phyloP scores from a whole-genome alignment of 768 basidiomycete genomes.

The Mycena latifolia region DNA sequence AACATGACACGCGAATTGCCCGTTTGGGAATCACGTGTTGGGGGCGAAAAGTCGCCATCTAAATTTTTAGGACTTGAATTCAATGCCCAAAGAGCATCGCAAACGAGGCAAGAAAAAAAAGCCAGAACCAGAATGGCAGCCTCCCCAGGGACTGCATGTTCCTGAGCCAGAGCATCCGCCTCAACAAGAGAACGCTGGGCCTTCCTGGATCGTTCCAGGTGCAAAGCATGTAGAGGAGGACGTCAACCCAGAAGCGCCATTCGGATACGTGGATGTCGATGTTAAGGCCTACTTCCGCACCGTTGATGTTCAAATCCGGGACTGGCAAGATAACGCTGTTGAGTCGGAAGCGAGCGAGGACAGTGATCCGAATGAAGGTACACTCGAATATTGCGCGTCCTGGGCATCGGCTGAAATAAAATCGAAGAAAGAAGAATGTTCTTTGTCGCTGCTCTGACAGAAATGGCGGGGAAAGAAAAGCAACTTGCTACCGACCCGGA shows the following conservation, averaged over 20 bases:
- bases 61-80: neutral
- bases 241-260: slow-evolving; percentile 78
- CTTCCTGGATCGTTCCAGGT: slow-evolving; percentile 78
- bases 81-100: slow-evolving; percentile 81
- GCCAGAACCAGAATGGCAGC: slow-evolving; percentile 56
- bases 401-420: slow-evolving; percentile 24
- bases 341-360: slow-evolving; percentile 61
- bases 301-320: slow-evolving; percentile 87
- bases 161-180: slow-evolving; percentile 37
- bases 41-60: no score
- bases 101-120: slow-evolving; percentile 81
- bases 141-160: slow-evolving; percentile 37
- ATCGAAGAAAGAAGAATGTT: slow-evolving; percentile 80
- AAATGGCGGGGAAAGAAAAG: slow-evolving; percentile 91
- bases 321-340: slow-evolving; percentile 78
- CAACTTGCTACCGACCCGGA: slow-evolving; percentile 94
- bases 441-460: slow-evolving; percentile 83
- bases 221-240: slow-evolving; percentile 49
- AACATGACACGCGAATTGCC: no score
- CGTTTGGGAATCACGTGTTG: no score
- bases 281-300: slow-evolving; percentile 94
- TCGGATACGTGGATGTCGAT: slow-evolving; percentile 90
- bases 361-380: slow-evolving; percentile 80
- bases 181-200: slow-evolving; percentile 53
- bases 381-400: slow-evolving; percentile 31